phyloP scores from a whole-genome alignment of 73 alveolate genomes.

The Paramecium primaurelia region DNA sequence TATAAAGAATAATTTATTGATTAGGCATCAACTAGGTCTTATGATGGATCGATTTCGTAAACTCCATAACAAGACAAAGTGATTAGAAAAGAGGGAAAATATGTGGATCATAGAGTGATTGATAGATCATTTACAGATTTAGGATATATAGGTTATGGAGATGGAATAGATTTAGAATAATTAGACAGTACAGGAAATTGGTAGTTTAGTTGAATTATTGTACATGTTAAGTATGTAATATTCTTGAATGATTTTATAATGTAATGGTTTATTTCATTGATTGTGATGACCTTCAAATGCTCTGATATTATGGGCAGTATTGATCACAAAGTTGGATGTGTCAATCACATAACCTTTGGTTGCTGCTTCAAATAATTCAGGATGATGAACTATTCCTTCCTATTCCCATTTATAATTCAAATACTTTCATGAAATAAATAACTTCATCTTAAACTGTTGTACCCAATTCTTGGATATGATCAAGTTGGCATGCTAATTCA shows the following conservation, averaged over 20 bases:
- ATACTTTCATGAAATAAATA: conserved; percentile 76
- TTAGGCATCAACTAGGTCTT: conserved; percentile 48
- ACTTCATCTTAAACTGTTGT: conserved; percentile 83
- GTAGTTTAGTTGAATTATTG: conserved; percentile 1
- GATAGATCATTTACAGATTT: conserved; percentile 28
- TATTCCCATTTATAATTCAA: not conserved
- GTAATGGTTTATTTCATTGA: conserved; percentile 53
- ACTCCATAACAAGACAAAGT: not conserved
- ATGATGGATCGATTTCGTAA: not conserved
- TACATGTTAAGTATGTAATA: not conserved
- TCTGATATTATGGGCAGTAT: conserved; percentile 86
- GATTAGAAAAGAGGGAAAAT: not conserved
- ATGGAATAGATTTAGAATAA: conserved; percentile 43
- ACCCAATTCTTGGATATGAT: conserved; percentile 80
- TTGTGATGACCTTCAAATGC: conserved; percentile 84
- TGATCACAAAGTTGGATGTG: conserved; percentile 85
- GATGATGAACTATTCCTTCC: conserved; percentile 89
- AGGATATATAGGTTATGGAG: conserved; percentile 49
- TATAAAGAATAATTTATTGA: not conserved
- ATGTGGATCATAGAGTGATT: conserved; percentile 29
- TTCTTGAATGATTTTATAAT: not conserved
- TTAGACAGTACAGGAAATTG: conserved; percentile 37
- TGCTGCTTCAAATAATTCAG: conserved; percentile 84
- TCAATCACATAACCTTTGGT: conserved; percentile 87
- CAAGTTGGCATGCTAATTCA: conserved; percentile 83